A percentile compares a stretch with the other conserved stretches of the same genome.
These are phyloP conservation scores for Cotoneaster glaucophyllus DNA, from an alignment of 306 rosid species.

Conservation along the genomic window DNA sequence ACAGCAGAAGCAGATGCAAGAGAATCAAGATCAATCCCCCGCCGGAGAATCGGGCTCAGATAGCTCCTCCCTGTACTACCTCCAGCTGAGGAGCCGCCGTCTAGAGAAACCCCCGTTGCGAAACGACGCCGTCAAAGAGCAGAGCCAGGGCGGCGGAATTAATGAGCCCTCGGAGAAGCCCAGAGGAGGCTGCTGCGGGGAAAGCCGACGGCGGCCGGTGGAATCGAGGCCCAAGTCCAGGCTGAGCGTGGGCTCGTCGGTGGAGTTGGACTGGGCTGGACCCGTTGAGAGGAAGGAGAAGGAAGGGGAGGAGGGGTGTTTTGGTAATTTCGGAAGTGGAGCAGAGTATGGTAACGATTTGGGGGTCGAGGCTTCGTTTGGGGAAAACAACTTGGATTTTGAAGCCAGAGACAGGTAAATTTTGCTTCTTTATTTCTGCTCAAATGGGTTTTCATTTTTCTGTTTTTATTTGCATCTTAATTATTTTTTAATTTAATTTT, in stretches of 20 bases:
- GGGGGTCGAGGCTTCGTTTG: slow-evolving; percentile 44
- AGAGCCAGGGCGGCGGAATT: not conserved
- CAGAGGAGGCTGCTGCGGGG: slow-evolving; percentile 15
- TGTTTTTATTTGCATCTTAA: not conserved
- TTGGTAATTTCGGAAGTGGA: slow-evolving; percentile 1
- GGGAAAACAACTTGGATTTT: slow-evolving; percentile 49
- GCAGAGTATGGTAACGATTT: slow-evolving; percentile 27
- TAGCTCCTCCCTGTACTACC: slow-evolving; percentile 44
- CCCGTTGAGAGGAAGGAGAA: not conserved
- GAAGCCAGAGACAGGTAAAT: slow-evolving; percentile 54
- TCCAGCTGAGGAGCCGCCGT: slow-evolving; percentile 84
- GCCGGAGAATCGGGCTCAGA: slow-evolving; percentile 10
- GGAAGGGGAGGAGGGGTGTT: slow-evolving; percentile 10
- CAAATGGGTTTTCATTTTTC: not conserved
- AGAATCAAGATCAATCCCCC: not conserved
- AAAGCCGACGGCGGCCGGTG: not conserved
- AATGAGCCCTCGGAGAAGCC: not conserved
- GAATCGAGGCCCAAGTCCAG: slow-evolving; percentile 17
- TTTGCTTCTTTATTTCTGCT: not conserved
- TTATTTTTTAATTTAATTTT: not conserved
- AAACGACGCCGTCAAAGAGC: not conserved
- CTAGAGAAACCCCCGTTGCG: slow-evolving; percentile 48
- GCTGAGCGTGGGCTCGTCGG: slow-evolving; percentile 12
- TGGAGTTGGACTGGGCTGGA: slow-evolving; percentile 21
- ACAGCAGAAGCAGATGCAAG: slow-evolving; percentile 8